phyloP scores from a whole-genome alignment of 1,139 yeast species.

The Protomyces inouyei region DNA sequence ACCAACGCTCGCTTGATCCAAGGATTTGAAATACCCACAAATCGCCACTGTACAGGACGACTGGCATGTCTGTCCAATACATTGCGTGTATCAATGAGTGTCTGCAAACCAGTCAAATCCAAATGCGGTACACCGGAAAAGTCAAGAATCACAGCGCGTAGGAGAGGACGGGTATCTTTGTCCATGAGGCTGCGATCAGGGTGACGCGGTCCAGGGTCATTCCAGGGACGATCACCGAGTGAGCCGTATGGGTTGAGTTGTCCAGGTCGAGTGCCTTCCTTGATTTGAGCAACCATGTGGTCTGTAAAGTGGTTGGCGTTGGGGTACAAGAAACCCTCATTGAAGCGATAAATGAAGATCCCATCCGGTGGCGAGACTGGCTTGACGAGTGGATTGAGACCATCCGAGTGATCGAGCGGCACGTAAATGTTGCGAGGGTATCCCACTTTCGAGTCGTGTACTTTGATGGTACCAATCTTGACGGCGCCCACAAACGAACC shows the following conservation, averaged over 20 bases:
- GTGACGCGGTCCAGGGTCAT: conserved; percentile 68
- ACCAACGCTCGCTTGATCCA: conserved; percentile 79
- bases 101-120: conserved; percentile 76
- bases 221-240: conserved; percentile 81
- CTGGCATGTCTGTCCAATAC: conserved; percentile 72
- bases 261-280: conserved; percentile 59
- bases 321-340: conserved; percentile 76
- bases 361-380: conserved; percentile 77
- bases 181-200: conserved; percentile 31
- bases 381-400: conserved; percentile 50
- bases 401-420: conserved; percentile 55
- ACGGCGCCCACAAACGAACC: conserved; percentile 81
- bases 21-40: conserved; percentile 75
- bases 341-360: conserved; percentile 75
- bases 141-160: conserved; percentile 72
- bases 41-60: conserved; percentile 82
- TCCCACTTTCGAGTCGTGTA: conserved; percentile 18
- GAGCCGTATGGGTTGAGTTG: conserved; percentile 45
- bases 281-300: conserved; percentile 61
- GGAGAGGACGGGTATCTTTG: conserved; percentile 56
- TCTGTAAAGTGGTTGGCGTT: conserved; percentile 74
- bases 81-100: conserved; percentile 68
- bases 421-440: conserved; percentile 40
- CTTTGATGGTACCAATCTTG: conserved; percentile 51
- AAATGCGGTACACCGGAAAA: conserved; percentile 68